These are phyloP conservation scores for Xylariales sp. DNA, from an alignment of 2,329 filamentous ascomycete genomes.

Conservation along the genomic window DNA sequence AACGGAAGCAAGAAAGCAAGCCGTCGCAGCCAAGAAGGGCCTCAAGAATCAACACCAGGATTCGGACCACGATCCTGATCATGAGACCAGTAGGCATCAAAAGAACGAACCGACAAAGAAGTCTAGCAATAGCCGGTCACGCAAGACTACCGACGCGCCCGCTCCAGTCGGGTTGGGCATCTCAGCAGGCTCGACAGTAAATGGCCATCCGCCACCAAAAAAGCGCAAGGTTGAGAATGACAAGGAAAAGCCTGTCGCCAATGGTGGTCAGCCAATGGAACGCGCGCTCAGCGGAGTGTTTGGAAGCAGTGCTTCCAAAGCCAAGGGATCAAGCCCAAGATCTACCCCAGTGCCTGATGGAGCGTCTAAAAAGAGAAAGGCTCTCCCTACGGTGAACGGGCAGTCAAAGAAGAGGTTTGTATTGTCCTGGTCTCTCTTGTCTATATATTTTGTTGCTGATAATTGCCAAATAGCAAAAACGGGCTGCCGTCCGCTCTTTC, in stretches of 20 bases:
- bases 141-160: slow-evolving; percentile 54
- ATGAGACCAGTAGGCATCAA: slow-evolving; percentile 37
- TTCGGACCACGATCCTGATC: slow-evolving; percentile 71
- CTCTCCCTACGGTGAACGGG: slow-evolving; percentile 58
- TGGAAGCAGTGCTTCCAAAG: slow-evolving; percentile 45
- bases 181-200: slow-evolving; percentile 46
- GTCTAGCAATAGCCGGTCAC: slow-evolving; percentile 53
- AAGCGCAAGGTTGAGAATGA: slow-evolving; percentile 82
- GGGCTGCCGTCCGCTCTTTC: slow-evolving; percentile 50
- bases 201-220: slow-evolving; percentile 58
- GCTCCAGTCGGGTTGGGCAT: slow-evolving; percentile 61
- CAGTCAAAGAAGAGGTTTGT: slow-evolving; percentile 79
- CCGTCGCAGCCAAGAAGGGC: slow-evolving; percentile 71
- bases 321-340: slow-evolving; percentile 60
- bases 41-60: slow-evolving; percentile 66
- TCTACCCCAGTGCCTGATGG: slow-evolving; percentile 62
- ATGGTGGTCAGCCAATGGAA: slow-evolving; percentile 53
- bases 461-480: slow-evolving; percentile 21
- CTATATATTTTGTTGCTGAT: too few species aligned
- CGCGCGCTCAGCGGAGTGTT: slow-evolving; percentile 61
- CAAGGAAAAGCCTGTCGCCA: slow-evolving; percentile 40
- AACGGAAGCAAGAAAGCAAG: slow-evolving; percentile 81
- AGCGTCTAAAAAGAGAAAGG: slow-evolving; percentile 68
- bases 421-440: too few species aligned
- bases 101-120: slow-evolving; percentile 58